Percentiles rank a stretch among this genome's conserved stretches.
phyloP scores from a whole-genome alignment of 2,329 filamentous ascomycete genomes.

The Lachnellula cervina region DNA sequence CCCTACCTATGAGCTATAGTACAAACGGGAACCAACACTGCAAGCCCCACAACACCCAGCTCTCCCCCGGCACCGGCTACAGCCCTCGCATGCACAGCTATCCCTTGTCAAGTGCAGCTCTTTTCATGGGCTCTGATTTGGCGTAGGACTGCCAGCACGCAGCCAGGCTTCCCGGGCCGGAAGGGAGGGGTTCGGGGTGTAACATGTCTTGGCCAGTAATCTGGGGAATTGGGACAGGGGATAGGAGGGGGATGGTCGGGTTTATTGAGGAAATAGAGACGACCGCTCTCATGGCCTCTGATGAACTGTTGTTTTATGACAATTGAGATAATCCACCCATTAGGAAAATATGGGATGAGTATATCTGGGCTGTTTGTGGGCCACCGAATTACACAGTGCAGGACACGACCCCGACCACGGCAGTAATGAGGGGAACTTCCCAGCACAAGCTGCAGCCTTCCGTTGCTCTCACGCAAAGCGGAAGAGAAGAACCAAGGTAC shows the following conservation, averaged over 20 bases:
- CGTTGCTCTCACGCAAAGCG: slow-evolving; percentile 1
- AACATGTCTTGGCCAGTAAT: not conserved
- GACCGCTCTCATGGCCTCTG: too few species aligned
- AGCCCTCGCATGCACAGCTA: not conserved
- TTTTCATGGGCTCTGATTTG: slow-evolving; percentile 1
- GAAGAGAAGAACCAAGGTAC: not conserved
- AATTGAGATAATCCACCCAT: slow-evolving; percentile 3
- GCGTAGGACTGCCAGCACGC: slow-evolving; percentile 4
- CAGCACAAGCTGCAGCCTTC: slow-evolving; percentile 15
- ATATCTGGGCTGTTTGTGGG: not conserved
- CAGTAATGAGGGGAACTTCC: slow-evolving; percentile 8
- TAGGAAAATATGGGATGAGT: not conserved
- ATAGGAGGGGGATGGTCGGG: not conserved
- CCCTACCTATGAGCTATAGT: too few species aligned
- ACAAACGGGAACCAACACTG: not conserved
- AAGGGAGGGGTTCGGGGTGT: not conserved
- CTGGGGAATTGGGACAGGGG: not conserved
- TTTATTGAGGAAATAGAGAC: not conserved
- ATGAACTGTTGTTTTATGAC: not conserved
- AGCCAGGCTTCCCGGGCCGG: slow-evolving; percentile 14
- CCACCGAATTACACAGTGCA: not conserved
- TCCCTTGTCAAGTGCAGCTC: not conserved
- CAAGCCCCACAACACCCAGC: not conserved
- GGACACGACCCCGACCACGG: not conserved
- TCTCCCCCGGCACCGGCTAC: not conserved